phyloP scores from a whole-genome alignment of 1,139 yeast genomes.

The Taphrina betulina region DNA sequence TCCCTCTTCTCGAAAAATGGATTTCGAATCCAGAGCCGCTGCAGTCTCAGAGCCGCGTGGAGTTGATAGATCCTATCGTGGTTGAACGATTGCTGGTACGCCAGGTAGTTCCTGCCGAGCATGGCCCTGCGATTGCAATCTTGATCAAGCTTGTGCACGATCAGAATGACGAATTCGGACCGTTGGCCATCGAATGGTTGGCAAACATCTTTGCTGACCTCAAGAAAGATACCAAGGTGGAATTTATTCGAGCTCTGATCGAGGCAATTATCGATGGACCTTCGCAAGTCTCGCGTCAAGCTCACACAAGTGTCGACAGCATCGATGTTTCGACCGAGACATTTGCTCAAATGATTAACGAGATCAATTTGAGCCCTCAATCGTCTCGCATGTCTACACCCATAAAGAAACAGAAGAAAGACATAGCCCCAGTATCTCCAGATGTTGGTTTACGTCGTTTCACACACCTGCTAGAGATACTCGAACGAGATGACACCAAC shows the following conservation, averaged over 20 bases:
- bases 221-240: conserved; percentile 58
- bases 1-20: conserved; percentile 47
- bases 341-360: conserved; percentile 53
- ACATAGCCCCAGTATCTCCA: conserved; percentile 46
- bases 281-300: conserved; percentile 51
- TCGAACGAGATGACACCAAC: conserved; percentile 56
- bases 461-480: conserved; percentile 73
- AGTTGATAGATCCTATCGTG: conserved; percentile 49
- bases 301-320: conserved; percentile 56
- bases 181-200: conserved; percentile 54
- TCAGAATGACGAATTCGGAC: conserved; percentile 54
- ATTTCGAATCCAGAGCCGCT: conserved; percentile 47
- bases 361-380: conserved; percentile 48
- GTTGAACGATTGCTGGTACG: conserved; percentile 41
- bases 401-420: conserved; percentile 26
- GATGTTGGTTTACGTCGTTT: conserved; percentile 55
- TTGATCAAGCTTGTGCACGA: conserved; percentile 53
- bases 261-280: conserved; percentile 54
- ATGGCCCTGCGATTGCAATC: conserved; percentile 60
- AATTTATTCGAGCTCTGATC: conserved; percentile 58
- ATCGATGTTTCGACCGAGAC: conserved; percentile 52
- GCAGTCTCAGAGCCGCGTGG: conserved; percentile 10
- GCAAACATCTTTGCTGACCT: conserved; percentile 55
- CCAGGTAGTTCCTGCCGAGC: conserved; percentile 57
- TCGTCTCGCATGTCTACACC: conserved; percentile 28